These are phyloP conservation scores for Penicillium freii DNA, from an alignment of 2,329 filamentous ascomycete species.

Conservation along the genomic window DNA sequence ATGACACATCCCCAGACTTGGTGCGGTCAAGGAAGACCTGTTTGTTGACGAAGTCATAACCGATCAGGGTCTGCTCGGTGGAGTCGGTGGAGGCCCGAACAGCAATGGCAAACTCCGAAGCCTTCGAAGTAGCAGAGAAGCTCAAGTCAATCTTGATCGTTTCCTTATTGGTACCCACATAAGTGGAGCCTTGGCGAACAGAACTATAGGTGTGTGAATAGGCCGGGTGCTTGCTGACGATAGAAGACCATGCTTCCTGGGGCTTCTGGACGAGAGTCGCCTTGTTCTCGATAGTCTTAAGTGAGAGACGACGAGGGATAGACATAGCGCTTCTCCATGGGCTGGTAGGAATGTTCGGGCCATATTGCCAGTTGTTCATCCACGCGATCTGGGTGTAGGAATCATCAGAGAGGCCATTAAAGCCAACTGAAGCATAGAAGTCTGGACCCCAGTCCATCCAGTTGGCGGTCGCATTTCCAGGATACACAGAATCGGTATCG, in stretches of 20 bases:
- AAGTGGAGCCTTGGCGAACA: neutral
- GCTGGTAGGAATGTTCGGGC: neutral
- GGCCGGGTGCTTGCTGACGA: neutral
- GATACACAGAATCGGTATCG: neutral
- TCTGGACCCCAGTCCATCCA: neutral
- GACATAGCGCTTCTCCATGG: neutral
- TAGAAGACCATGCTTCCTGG: neutral
- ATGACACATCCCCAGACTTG: neutral
- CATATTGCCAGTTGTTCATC: neutral
- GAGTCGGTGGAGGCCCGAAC: neutral
- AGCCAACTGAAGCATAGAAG: neutral
- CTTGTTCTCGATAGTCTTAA: neutral
- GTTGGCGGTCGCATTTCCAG: neutral
- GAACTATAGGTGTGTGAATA: neutral
- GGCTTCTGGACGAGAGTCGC: neutral
- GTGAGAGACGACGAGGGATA: neutral
- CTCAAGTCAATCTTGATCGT: neutral
- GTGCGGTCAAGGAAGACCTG: neutral
- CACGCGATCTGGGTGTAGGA: neutral
- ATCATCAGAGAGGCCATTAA: neutral
- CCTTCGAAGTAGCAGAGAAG: neutral
- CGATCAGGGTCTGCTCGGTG: neutral
- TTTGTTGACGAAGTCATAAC: neutral
- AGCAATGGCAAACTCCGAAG: neutral
- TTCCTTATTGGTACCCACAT: neutral